Evolutionary conservation across 169 alveolate genomes (phyloP), one percentile per base, ranked within the genome.

Genomic region (Babesia divergens): DNA sequence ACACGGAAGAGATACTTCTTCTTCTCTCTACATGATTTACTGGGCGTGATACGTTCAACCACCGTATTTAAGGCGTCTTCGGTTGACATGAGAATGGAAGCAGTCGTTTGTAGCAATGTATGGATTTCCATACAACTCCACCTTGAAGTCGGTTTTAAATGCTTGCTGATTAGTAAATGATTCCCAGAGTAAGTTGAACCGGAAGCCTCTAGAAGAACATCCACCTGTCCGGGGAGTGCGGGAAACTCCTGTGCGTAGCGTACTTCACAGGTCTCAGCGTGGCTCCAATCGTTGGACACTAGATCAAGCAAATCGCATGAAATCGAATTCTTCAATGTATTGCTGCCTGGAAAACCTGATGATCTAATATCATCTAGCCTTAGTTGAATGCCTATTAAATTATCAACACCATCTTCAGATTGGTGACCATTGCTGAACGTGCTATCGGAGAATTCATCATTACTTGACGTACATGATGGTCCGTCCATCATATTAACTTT

Each of bases 11-110:
- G 47, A 13, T 77, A 65, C 13, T 40, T n/a, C 29, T 77, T 77
- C 37, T 65, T 64, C 18, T 46, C 38, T 37, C 69, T 67, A 47
- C 82, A 77, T n/a, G 62, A 35, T 18, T 56, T 74, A 0, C 74
- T 59, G 2, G 86, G 86, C 7, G 86, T 50, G 55, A 77, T 68
- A 11, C 29, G 42, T 14, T 58, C 42, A 8, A 77, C 58, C 37
- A 77, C 38, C 14, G 28, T 43, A 18, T 37, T 42, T 24, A 77
- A 34, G 13, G 60, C 65, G 37, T 66, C 55, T 47, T 77, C 86
- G 16, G 81, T 60, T 20, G 82, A 55, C 40, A 77, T 22, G 32
- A 77, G 50, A 6, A 65, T 53, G 28, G 82, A 53, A 9, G 81
- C 44, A 24, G 51, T 67, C n/a, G 72, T 62, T n/a, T 77, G 69